Evolutionary conservation across 352 stramenopile genomes (phyloP).

Genomic region (Labyrinthula sp.): DNA sequence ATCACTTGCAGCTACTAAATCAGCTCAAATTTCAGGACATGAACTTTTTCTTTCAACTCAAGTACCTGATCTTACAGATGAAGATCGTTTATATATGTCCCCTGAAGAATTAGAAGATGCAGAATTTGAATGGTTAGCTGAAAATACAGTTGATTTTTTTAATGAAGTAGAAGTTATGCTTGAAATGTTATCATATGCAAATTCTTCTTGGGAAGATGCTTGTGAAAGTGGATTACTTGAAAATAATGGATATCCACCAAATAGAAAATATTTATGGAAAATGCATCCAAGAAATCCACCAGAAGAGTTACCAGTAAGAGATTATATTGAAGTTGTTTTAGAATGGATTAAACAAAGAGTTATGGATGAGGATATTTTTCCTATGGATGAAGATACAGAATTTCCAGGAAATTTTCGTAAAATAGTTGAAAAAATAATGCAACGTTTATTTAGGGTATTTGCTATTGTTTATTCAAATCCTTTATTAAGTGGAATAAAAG

Average conservation of each 20-base stretch:
- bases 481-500: too few relatives aligned
- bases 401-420: constrained; percentile 58
- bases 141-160: constrained; percentile 78
- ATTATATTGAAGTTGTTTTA: constrained; percentile 76
- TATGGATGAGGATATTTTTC: constrained; percentile 39
- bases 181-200: too few relatives aligned
- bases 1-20: too few relatives aligned
- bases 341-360: constrained; percentile 64
- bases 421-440: constrained; percentile 70
- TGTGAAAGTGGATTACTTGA: constrained; percentile 35
- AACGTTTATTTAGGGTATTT: constrained; percentile 79
- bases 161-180: constrained; percentile 75
- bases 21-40: too few relatives aligned
- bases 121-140: constrained; percentile 71
- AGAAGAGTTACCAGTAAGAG: too few relatives aligned
- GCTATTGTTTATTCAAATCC: constrained; percentile 91
- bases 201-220: constrained; percentile 52
- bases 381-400: constrained; percentile 1
- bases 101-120: constrained; percentile 50
- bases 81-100: too few relatives aligned
- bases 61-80: too few relatives aligned
- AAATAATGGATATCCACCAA: constrained; percentile 19
- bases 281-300: too few relatives aligned
- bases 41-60: too few relatives aligned
- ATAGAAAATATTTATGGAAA: constrained; percentile 34